These are phyloP conservation scores for Pseudogymnoascus sp. DNA, from an alignment of 2,329 filamentous ascomycete species.

Conservation along the genomic window DNA sequence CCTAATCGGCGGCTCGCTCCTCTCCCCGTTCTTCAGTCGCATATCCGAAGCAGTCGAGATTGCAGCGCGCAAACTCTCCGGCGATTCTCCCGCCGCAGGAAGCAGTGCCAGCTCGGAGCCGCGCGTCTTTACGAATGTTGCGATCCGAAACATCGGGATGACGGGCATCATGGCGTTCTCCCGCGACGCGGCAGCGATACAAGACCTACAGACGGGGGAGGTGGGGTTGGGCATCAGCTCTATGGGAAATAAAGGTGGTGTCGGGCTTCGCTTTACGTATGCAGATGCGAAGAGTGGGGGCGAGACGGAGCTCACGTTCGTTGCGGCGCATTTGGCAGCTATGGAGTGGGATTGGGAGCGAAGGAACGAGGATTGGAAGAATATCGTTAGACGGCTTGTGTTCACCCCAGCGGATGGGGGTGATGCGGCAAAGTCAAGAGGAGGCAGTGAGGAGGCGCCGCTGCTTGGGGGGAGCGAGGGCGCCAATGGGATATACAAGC, in stretches of 20 bases:
- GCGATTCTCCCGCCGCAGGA: constrained; percentile 18
- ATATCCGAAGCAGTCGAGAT: constrained; percentile 64
- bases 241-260: constrained; percentile 94
- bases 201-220: constrained; percentile 64
- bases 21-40: constrained; percentile 65
- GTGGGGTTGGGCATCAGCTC: constrained; percentile 77
- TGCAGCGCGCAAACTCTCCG: constrained; percentile 40
- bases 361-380: constrained; percentile 82
- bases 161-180: constrained; percentile 84
- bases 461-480: constrained; percentile 41
- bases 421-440: constrained; percentile 12
- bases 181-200: constrained; percentile 51
- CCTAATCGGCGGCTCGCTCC: constrained; percentile 75
- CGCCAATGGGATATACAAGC: constrained; percentile 52
- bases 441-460: constrained; percentile 33
- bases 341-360: constrained; percentile 70
- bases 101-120: constrained; percentile 13
- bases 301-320: constrained; percentile 66
- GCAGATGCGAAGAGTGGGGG: constrained; percentile 26
- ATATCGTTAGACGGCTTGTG: constrained; percentile 69
- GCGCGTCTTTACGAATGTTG: constrained; percentile 59
- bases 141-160: constrained; percentile 73
- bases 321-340: constrained; percentile 79
- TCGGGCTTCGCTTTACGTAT: constrained; percentile 66
- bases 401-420: constrained; percentile 45